phyloP scores from a whole-genome alignment of 75 land plant genomes.

The Pinus albicaulis region DNA sequence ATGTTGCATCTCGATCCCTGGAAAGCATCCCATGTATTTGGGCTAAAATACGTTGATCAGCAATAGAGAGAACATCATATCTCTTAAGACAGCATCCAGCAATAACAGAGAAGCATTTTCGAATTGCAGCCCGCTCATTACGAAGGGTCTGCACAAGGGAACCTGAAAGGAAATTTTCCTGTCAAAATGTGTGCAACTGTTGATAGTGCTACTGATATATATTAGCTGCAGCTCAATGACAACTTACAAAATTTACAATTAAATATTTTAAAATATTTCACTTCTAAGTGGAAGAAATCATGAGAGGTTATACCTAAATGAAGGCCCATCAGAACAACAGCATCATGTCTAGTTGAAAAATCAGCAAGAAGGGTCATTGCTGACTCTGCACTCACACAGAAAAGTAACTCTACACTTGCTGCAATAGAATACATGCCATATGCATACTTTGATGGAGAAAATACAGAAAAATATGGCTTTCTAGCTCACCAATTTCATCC shows the following conservation, averaged over 20 bases:
- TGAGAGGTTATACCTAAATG: constrained; percentile 11
- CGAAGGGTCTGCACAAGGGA: constrained; percentile 8
- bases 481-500: constrained; percentile 15
- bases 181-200: not conserved
- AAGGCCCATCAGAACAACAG: constrained; percentile 13
- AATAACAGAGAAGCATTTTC: constrained; percentile 15
- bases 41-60: constrained; percentile 10
- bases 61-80: constrained; percentile 2
- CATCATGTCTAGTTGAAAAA: constrained; percentile 15
- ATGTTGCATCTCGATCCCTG: constrained; percentile 20
- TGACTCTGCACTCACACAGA: constrained; percentile 8
- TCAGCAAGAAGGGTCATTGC: constrained; percentile 19
- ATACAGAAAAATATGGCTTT: not conserved
- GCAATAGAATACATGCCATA: not conserved
- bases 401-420: not conserved
- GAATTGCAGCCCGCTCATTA: constrained; percentile 17
- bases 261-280: not conserved
- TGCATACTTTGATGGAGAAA: not conserved
- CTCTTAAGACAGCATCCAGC: constrained; percentile 10
- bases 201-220: not conserved
- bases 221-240: not conserved
- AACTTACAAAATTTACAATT: not conserved
- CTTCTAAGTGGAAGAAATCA: not conserved
- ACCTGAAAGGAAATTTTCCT: constrained; percentile 4
- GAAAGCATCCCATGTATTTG: constrained; percentile 4